Evolutionary conservation across 2,329 filamentous ascomycete genomes (phyloP).

Genomic region (Lecanosticta acicola): DNA sequence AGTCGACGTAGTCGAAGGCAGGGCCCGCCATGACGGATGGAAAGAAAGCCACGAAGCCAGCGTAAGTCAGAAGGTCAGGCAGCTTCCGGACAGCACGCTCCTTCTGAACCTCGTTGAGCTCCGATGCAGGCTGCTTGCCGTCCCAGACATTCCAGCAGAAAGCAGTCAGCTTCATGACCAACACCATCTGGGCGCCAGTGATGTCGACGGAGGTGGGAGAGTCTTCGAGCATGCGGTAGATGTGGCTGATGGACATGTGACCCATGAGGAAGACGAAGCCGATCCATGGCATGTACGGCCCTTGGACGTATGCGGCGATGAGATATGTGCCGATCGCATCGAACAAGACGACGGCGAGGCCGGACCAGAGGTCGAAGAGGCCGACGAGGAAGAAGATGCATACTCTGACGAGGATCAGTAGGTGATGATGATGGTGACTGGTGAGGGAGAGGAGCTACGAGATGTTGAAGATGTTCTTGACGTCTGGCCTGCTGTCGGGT

Average conservation of each 20-base stretch:
- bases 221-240: constrained; percentile 68
- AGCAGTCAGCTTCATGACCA: constrained; percentile 93
- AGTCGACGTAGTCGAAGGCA: constrained; percentile 91
- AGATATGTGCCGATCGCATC: constrained; percentile 74
- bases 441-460: constrained; percentile 43
- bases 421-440: not conserved
- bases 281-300: constrained; percentile 96
- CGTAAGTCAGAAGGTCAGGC: constrained; percentile 72
- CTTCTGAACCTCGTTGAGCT: constrained; percentile 82
- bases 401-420: constrained; percentile 46
- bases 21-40: constrained; percentile 84
- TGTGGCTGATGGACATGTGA: constrained; percentile 88
- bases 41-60: constrained; percentile 92
- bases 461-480: constrained; percentile 86
- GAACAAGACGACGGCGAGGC: constrained; percentile 71
- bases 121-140: constrained; percentile 69
- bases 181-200: constrained; percentile 92
- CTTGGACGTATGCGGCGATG: constrained; percentile 77
- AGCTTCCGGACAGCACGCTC: constrained; percentile 70
- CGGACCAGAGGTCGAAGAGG: constrained; percentile 86
- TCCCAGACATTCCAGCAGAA: constrained; percentile 99
- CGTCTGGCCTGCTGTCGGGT: constrained; percentile 73
- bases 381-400: constrained; percentile 89
- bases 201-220: constrained; percentile 70
- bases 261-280: constrained; percentile 91